Base-by-base conservation (phyloP, 306 rosid genomes). In the Vigna mungo region DNA sequence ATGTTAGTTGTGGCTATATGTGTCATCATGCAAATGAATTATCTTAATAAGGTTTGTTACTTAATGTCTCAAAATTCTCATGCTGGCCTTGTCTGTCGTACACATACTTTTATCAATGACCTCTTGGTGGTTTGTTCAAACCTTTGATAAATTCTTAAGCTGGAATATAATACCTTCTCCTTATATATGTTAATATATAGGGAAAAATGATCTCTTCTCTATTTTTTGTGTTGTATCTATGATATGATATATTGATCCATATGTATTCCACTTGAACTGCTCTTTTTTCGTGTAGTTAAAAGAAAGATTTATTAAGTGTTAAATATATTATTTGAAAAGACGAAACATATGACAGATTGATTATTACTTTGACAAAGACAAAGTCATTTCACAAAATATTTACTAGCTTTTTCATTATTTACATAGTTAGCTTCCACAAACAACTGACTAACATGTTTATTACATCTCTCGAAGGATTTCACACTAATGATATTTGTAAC, bases 11-110 rank as follows among this genome's bases (percentile, higher is more conserved):
- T 93, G 71, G 81, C 78, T 23, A 77, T 89, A 23, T 91, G 97
- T 37, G 90, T 91, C 70, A 56, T 93, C 82, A 87, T 77, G 82
- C 98, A 93, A 82, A 89, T 93, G 95, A 91, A 88, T 78, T 93
- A 89, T 82, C 93, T 91, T 75, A 93, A 93, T 72, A 93, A 91
- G 98, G 98, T 93, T 76, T 76, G 90, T 68, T 58, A 63, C 58
- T 72, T 60, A 6, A 15, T 59, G 18, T 41, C 65, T 55, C 62
- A 36, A 64, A 23, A 68, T 32, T 65, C 53, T 72, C 32, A n/a
- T 51, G 7, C 81, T 65, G 60, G 32, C 39, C 44, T 34, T 39
- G 25, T 49, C 43, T 39, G 25, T 49, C 43, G 21, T 63, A 6
- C 27, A 9, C 17, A 62, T 27, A 52, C 61, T 60, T 49, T 61